Evolutionary conservation across 2,329 filamentous ascomycete species (phyloP), one percentile per base, ranked within the genome.

Genomic region (Exophiala sp.): DNA sequence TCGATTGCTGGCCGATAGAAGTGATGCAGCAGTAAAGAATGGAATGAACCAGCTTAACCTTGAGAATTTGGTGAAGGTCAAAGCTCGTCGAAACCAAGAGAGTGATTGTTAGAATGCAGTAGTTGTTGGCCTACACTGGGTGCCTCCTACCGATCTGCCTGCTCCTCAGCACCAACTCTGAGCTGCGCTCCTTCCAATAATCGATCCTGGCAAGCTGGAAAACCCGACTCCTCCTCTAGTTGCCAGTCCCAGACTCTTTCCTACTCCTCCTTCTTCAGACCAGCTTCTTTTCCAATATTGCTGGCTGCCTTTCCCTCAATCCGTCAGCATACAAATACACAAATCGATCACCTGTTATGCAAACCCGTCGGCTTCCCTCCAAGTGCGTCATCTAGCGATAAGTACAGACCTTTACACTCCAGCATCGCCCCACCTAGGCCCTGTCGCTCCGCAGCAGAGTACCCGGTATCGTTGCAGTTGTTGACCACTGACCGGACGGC

Each of bases 331-430:
- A 16, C 43, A 41, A 24, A n/a, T 21, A 23, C 13, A 9, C 8
- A 41, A 10, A 37, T 37, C 34, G 18, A 18, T 19, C 14, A 13
- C 34, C 19, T 19, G 14, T 16, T 19, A 11, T 16, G 11, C 7
- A 3, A 19, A 37, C n/a, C 14, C 34, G 5, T 37, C 14, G 34
- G 16, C 34, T 14, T 9, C 29, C 50, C 50, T 51, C 53, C 54
- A 42, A 52, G 40, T 51, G 50, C 54, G 54, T 56, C 54, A 56
- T 56, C 50, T 46, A 37, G 14, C 16, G 7, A 37, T 13, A 10
- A n/a, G n/a, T n/a, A n/a, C 29, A 27, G 24, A 27, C 24, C 24
- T 27, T 6, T 27, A 27, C 24, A 27, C 24, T 27, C 24, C 10
- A 10, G 24, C 10, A 27, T 27, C 29, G 29, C 29, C 11, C 29